These are phyloP conservation scores for Hanseniaspora nectarophila DNA, from an alignment of 805 yeast genomes.

Conservation along the genomic window DNA sequence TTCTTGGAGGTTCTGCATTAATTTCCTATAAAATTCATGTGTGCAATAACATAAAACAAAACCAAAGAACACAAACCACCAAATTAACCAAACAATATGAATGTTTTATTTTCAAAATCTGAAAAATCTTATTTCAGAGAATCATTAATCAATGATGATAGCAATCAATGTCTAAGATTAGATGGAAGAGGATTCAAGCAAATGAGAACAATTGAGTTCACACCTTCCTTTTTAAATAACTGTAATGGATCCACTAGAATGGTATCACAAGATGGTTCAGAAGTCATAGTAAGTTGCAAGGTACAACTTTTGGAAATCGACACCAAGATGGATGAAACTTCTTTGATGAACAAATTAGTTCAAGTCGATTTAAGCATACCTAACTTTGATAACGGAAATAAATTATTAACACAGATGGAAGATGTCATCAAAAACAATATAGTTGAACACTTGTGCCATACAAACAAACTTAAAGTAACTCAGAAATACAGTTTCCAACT, in stretches of 20 bases:
- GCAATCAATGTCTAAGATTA: slow-evolving; percentile 56
- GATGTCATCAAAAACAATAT: slow-evolving; percentile 34
- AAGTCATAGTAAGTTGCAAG: slow-evolving; percentile 84
- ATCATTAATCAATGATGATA: slow-evolving; percentile 35
- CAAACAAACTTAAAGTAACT: slow-evolving; percentile 49
- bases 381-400: slow-evolving; percentile 69
- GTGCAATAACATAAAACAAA: neutral
- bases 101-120: slow-evolving; percentile 45
- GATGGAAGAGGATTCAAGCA: slow-evolving; percentile 69
- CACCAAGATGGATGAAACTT: slow-evolving; percentile 10
- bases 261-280: slow-evolving; percentile 78
- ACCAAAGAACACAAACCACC: neutral
- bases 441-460: slow-evolving; percentile 39
- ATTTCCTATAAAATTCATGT: neutral
- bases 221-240: slow-evolving; percentile 65
- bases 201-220: slow-evolving; percentile 77
- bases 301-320: slow-evolving; percentile 43
- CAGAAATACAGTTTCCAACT: slow-evolving; percentile 64
- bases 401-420: slow-evolving; percentile 50
- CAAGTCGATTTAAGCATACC: slow-evolving; percentile 72
- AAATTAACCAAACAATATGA: neutral
- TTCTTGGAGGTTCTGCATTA: neutral
- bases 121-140: slow-evolving; percentile 67
- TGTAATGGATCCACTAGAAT: slow-evolving; percentile 90
- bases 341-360: slow-evolving; percentile 34